Evolutionary conservation across 2,329 filamentous ascomycete species (phyloP).

Genomic region (Claviceps sp.): DNA sequence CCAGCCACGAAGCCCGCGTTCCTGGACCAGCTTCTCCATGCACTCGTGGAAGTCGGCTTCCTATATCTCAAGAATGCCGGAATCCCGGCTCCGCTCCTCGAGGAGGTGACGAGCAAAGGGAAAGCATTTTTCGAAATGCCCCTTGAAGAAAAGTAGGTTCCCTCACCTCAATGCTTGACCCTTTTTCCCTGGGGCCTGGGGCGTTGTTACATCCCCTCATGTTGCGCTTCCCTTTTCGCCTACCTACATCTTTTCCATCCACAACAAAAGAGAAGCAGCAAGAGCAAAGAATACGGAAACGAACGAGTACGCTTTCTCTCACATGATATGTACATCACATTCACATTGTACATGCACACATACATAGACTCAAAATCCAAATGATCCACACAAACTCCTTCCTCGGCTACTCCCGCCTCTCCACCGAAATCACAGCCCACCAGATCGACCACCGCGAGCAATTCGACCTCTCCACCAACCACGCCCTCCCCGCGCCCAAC

Average conservation of each 20-base stretch:
- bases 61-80: slow-evolving; percentile 73
- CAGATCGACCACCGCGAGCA: slow-evolving; percentile 72
- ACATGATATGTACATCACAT: background rate
- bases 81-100: slow-evolving; percentile 51
- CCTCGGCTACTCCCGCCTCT: slow-evolving; percentile 53
- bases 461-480: slow-evolving; percentile 72
- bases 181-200: background rate
- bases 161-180: background rate
- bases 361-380: slow-evolving; percentile 45
- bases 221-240: background rate
- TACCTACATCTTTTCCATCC: background rate
- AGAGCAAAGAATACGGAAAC: too few species aligned
- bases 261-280: background rate
- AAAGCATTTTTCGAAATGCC: slow-evolving; percentile 67
- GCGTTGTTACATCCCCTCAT: background rate
- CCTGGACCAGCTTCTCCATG: slow-evolving; percentile 55
- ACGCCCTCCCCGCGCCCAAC: slow-evolving; percentile 46
- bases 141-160: slow-evolving; percentile 52
- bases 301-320: too few species aligned
- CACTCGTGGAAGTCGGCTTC: slow-evolving; percentile 77
- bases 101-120: slow-evolving; percentile 53
- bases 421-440: slow-evolving; percentile 59
- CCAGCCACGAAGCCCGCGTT: slow-evolving; percentile 58
- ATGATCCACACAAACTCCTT: slow-evolving; percentile 65
- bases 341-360: too few species aligned